Evolutionary conservation across 768 basidiomycete species (phyloP), one percentile per base, ranked within the genome.

Genomic region (Mycena alexandri): DNA sequence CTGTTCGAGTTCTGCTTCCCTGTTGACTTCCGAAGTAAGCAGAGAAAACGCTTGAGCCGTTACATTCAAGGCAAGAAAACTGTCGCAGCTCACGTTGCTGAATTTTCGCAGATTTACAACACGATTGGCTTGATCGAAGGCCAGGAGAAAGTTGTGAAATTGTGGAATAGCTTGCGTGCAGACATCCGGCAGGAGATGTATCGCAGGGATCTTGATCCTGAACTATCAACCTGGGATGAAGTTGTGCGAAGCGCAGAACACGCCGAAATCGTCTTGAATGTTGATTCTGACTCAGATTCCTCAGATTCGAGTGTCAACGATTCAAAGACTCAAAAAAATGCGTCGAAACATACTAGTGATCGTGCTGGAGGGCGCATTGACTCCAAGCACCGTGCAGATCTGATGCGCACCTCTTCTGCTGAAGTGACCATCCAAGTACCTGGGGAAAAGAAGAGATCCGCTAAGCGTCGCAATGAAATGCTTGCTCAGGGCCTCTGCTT

Each of bases 201-300:
- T n/a, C n/a, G n/a, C n/a, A n/a, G n/a, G n/a, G 58, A 73, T 6
- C 68, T 77, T 0, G 72, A 69, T 0, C 73, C 73, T 0, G 70
- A 74, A 2, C 24, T 36, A 0, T 67, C 73, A 0, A 44, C 64
- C 0, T 74, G 72, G 64, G 50, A 68, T 1, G 33, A 77, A 4
- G 74, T 85, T 0, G 51, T 76, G 0, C 55, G 65, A 0, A 72
- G 67, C 0, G 81, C 82, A 0, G 74, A 79, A 41, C 29, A 72
- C 0, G 71, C 78, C 22, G 82, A 85, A 41, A 75, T 80, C 0
- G 71, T 80, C 0, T 71, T 74, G 14, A 61, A 57, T 2, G 61
- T 71, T 43, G 42, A 43, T 6, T 24, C 21, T 22, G 55, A 57
- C 21, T 33, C 50, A 11, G 55, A 57, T 5, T 25, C 25, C 5